Conservation (phyloP, 306 rosid genomes). For the Lagenaria siceraria region DNA sequence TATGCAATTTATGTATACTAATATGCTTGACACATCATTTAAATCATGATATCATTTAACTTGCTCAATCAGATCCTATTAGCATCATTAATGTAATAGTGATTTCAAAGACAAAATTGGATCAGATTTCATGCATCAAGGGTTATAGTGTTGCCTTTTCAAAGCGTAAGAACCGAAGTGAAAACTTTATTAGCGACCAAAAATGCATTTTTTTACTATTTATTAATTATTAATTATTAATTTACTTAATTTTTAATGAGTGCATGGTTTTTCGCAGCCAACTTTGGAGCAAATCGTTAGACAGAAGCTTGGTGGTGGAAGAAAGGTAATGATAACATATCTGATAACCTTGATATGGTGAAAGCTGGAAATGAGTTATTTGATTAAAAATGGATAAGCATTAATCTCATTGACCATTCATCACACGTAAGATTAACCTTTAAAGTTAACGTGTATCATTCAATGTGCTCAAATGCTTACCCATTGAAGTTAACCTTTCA, state of each 20-base stretch:
- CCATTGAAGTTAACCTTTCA: background rate
- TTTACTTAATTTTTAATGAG: conserved; percentile 8
- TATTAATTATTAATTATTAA: conserved; percentile 4
- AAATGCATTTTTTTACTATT: background rate
- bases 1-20: background rate
- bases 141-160: background rate
- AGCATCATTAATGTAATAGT: background rate
- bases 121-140: background rate
- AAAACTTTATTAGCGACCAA: background rate
- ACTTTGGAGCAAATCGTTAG: conserved; percentile 84
- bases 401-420: background rate
- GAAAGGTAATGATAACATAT: conserved; percentile 53
- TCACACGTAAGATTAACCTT: background rate
- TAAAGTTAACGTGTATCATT: background rate
- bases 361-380: background rate
- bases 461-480: background rate
- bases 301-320: conserved; percentile 89
- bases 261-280: conserved; percentile 38
- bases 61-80: background rate
- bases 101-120: background rate
- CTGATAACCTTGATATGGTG: background rate
- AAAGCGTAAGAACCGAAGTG: background rate
- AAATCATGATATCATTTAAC: background rate
- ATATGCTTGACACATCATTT: background rate
- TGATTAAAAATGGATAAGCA: background rate